Conservation (phyloP, 192 early-diverging fungal species). For the Mortierella alpina region DNA sequence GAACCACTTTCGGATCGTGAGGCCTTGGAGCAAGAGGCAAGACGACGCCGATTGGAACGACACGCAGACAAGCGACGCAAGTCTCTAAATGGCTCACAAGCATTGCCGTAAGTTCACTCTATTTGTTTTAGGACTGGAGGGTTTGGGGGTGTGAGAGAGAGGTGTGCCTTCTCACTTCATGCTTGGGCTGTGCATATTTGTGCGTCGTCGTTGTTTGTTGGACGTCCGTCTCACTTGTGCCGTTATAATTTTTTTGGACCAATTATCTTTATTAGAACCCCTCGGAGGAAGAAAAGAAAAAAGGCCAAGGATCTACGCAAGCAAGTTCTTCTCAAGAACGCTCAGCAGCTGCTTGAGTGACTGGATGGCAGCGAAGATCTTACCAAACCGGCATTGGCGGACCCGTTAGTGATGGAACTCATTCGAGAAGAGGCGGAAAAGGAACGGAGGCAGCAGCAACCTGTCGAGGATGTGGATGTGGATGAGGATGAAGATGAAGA, state of each 20-base stretch:
- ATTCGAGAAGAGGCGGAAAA: conserved; percentile 18
- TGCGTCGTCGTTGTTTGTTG: neutral
- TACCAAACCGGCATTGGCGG: neutral
- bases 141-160: too few relatives aligned
- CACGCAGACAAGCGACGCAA: conserved; percentile 46
- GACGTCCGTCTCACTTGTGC: neutral
- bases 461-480: neutral
- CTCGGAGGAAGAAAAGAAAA: conserved; percentile 51
- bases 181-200: neutral
- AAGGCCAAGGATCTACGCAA: conserved; percentile 50
- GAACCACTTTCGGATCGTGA: conserved; percentile 32
- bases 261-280: conserved; percentile 17
- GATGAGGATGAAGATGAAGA: neutral
- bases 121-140: neutral
- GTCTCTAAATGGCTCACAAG: conserved; percentile 33
- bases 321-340: conserved; percentile 50
- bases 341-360: conserved; percentile 43
- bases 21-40: conserved; percentile 41
- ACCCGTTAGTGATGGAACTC: neutral
- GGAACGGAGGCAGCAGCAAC: conserved; percentile 1
- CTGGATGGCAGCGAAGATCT: conserved; percentile 28
- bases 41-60: conserved; percentile 42
- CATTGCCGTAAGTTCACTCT: conserved; percentile 31
- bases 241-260: neutral
- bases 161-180: too few relatives aligned